Conservation (phyloP, 768 basidiomycete genomes). For the Xerocomus potaroensis region DNA sequence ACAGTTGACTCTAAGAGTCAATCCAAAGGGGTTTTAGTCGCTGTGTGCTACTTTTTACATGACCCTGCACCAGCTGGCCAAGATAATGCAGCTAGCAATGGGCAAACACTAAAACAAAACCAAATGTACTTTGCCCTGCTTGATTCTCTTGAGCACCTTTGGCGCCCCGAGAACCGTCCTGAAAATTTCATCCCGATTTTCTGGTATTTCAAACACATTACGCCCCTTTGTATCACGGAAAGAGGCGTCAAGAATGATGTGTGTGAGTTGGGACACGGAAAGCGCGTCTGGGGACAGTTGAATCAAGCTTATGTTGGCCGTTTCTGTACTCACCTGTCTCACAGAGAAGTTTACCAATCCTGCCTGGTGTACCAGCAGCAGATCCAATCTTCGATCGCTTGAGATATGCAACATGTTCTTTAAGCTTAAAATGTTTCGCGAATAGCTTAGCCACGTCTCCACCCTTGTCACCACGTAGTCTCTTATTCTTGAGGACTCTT, state of each 20-base stretch:
- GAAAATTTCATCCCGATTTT: constrained; percentile 80
- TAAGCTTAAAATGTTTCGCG: constrained; percentile 89
- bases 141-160: constrained; percentile 57
- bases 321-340: constrained; percentile 50
- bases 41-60: constrained; percentile 3
- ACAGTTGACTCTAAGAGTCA: constrained; percentile 80
- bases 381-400: constrained; percentile 80
- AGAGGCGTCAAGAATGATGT: constrained; percentile 78
- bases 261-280: constrained; percentile 67
- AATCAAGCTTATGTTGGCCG: background rate
- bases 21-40: constrained; percentile 89
- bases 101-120: constrained; percentile 59
- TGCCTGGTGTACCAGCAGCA: constrained; percentile 89
- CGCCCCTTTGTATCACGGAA: constrained; percentile 74
- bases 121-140: constrained; percentile 71
- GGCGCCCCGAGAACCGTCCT: constrained; percentile 63
- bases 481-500: constrained; percentile 64
- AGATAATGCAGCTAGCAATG: background rate
- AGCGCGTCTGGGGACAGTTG: constrained; percentile 54
- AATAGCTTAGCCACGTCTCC: constrained; percentile 95
- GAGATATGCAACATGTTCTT: constrained; percentile 83
- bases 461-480: constrained; percentile 72
- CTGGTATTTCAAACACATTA: constrained; percentile 73
- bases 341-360: constrained; percentile 80
- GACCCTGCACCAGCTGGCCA: background rate